Conservation (phyloP, 2,329 filamentous ascomycete genomes). For the Sporothrix schenckii region DNA sequence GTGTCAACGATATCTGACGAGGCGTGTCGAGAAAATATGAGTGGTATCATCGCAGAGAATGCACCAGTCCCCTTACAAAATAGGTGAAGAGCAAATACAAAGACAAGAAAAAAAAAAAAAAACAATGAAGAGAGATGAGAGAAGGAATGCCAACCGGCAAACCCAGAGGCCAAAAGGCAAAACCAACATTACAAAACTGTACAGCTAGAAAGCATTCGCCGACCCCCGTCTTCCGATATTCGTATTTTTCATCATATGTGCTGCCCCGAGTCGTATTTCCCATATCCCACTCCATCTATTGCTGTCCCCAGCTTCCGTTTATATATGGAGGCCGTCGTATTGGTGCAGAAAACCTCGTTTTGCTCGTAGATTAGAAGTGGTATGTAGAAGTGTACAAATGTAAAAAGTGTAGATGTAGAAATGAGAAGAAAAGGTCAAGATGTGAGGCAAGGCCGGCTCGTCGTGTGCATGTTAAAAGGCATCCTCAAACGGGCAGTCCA, state of each 20-base stretch:
- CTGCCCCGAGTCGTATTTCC: background rate
- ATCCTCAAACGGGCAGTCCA: constrained; percentile 91
- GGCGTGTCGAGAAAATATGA: background rate
- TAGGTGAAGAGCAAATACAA: background rate
- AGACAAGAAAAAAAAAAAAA: background rate
- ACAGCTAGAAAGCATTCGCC: background rate
- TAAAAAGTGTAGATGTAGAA: constrained; percentile 9
- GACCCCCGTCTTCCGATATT: background rate
- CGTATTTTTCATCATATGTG: background rate
- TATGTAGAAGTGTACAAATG: constrained; percentile 7
- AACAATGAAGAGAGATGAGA: background rate
- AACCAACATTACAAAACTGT: constrained; percentile 6
- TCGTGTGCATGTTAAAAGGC: constrained; percentile 54
- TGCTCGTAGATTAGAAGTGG: constrained; percentile 1
- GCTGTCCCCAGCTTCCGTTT: background rate
- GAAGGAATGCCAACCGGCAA: background rate
- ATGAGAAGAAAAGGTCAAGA: background rate
- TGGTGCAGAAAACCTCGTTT: background rate
- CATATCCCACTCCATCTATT: background rate
- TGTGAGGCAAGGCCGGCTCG: too few species aligned
- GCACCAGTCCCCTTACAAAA: constrained; percentile 16
- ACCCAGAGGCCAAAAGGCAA: background rate
- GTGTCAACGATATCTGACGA: background rate
- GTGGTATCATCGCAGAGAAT: constrained; percentile 33
- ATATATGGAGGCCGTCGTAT: background rate